Evolutionary conservation across 1,284 basidiomycete genomes (phyloP), one percentile per base, ranked within the genome.

Genomic region (Ustilago trichophora): DNA sequence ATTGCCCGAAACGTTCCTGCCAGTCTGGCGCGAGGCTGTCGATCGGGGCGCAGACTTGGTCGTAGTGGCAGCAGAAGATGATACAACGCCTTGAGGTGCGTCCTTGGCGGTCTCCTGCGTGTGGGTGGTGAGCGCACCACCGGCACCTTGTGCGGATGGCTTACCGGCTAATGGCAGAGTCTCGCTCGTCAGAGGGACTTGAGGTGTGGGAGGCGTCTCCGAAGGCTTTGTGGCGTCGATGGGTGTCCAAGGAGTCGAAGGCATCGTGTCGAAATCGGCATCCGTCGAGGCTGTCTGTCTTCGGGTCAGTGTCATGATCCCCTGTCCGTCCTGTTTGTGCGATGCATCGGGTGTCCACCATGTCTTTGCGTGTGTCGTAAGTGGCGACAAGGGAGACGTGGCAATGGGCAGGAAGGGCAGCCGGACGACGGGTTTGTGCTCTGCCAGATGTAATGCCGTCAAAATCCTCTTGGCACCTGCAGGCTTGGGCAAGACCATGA

Each of bases 361-460:
- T 6, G 48, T 49, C 49, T 63, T 70, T n/a, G 41, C 47, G 13
- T 57, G 53, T 7, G 26, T 42, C 0, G 32, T 38, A 3, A 77
- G 74, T 4, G 82, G 81, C 16, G 77, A 79, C 8, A 80, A 70
- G 0, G 95, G 94, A 0, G 91, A 90, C 0, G 92, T 97, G 0
- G 94, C 94, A 56, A 94, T 97, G 11, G 95, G 93, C 0, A 80
- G 49, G 40, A 96, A 96, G 76, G 90, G 90, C 0, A 93, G 90
- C 77, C 96, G 93, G 21, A 97, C 88, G 11, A 88, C 91, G 90
- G 74, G 69, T 27, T 76, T 76, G 41, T 67, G 49, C 22, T 69
- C 46, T 3, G 72, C 68, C 7, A 67, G 37, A 21, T 74, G 58
- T 25, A 76, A 45, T 2, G 72, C 68, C 19, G 74, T 74, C 18